These are phyloP conservation scores for Candida dajiaensis DNA, from an alignment of 805 yeast genomes.

Conservation along the genomic window DNA sequence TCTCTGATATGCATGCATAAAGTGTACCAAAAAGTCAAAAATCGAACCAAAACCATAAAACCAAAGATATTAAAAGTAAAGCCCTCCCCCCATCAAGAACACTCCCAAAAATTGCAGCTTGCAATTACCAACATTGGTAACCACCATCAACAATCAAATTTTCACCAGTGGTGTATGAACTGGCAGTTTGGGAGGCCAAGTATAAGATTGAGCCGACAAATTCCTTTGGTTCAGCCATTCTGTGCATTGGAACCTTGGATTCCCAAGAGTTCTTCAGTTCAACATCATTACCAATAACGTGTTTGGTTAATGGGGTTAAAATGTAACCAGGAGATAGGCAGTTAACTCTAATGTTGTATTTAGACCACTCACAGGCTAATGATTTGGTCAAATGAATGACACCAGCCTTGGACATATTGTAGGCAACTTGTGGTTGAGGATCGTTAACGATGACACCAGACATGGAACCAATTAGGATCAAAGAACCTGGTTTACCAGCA, in stretches of 20 bases:
- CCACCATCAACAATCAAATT: slow-evolving; percentile 85
- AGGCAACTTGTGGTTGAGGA: slow-evolving; percentile 75
- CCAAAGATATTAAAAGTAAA: background rate
- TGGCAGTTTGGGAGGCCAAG: slow-evolving; percentile 64
- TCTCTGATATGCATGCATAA: background rate
- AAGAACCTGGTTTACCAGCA: slow-evolving; percentile 49
- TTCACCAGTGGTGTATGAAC: slow-evolving; percentile 79
- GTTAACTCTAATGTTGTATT: slow-evolving; percentile 68
- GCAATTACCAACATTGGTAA: slow-evolving; percentile 73
- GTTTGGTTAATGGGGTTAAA: slow-evolving; percentile 70
- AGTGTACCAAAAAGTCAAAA: background rate
- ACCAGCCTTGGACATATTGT: slow-evolving; percentile 85
- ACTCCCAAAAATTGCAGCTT: too few species aligned
- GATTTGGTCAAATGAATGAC: slow-evolving; percentile 75
- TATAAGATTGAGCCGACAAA: slow-evolving; percentile 73
- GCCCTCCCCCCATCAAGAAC: too few species aligned
- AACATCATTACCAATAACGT: slow-evolving; percentile 53
- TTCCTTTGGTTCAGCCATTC: slow-evolving; percentile 84
- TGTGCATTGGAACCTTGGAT: slow-evolving; percentile 63
- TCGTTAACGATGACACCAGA: slow-evolving; percentile 71
- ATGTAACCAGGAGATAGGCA: slow-evolving; percentile 79
- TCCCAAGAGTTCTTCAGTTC: slow-evolving; percentile 70
- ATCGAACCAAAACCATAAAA: background rate
- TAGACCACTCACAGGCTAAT: slow-evolving; percentile 79
- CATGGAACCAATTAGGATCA: slow-evolving; percentile 73